Percentiles rank a stretch among this genome's conserved stretches.
phyloP scores from a whole-genome alignment of 352 stramenopile species.

The Pythium dissimile region DNA sequence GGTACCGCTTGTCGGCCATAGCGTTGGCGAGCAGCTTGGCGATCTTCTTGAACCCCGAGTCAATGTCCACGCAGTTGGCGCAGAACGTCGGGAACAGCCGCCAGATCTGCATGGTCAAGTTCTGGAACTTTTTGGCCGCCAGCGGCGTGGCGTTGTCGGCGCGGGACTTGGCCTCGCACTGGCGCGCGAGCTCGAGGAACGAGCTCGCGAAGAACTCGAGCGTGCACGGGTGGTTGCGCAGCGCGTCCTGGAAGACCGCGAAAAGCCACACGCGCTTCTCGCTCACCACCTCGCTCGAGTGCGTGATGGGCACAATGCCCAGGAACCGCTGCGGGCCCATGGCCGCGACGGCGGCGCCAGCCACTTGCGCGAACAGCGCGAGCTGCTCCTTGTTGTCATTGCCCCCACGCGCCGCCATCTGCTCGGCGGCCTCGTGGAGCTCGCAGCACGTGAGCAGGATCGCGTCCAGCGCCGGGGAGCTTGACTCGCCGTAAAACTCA shows the following conservation, averaged over 20 bases:
- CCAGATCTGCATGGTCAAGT: slow-evolving; percentile 79
- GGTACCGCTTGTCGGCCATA: slow-evolving; percentile 85
- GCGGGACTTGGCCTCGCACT: slow-evolving; percentile 64
- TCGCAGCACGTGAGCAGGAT: slow-evolving; percentile 74
- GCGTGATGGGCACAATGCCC: slow-evolving; percentile 66
- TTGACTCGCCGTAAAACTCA: slow-evolving; percentile 59
- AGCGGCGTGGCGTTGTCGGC: slow-evolving; percentile 64
- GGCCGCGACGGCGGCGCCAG: slow-evolving; percentile 53
- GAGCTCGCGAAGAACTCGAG: slow-evolving; percentile 73
- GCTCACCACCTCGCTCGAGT: slow-evolving; percentile 66
- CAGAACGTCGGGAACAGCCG: slow-evolving; percentile 80
- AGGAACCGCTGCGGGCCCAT: slow-evolving; percentile 70
- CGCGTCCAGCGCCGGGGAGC: slow-evolving; percentile 53
- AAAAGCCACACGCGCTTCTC: slow-evolving; percentile 80
- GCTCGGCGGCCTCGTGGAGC: slow-evolving; percentile 72
- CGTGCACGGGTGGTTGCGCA: slow-evolving; percentile 49
- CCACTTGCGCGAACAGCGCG: slow-evolving; percentile 65
- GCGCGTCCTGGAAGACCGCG: slow-evolving; percentile 69
- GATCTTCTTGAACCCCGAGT: slow-evolving; percentile 81
- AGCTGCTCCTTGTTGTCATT: slow-evolving; percentile 42
- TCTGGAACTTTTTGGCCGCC: slow-evolving; percentile 71
- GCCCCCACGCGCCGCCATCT: slow-evolving; percentile 49
- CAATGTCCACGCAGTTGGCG: slow-evolving; percentile 64
- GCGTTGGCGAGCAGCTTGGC: slow-evolving; percentile 84
- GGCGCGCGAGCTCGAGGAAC: slow-evolving; percentile 66